phyloP scores from a whole-genome alignment of 2,329 filamentous ascomycete species.

The Nannizzia gypsea region DNA sequence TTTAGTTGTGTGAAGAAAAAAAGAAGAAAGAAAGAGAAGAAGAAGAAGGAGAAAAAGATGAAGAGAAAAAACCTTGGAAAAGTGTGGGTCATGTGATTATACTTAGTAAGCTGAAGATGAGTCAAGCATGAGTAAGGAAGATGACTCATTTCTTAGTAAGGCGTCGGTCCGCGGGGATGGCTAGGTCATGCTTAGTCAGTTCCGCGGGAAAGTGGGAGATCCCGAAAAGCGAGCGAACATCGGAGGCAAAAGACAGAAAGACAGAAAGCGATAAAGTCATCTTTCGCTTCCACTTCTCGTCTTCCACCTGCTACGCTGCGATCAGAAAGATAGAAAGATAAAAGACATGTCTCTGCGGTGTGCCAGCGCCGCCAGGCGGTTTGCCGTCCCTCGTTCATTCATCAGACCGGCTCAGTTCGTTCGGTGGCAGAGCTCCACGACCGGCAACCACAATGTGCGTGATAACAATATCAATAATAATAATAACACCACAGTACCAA shows the following conservation, averaged over 20 bases:
- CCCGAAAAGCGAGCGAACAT: neutral
- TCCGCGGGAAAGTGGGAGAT: neutral
- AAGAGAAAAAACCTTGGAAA: neutral
- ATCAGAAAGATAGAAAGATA: neutral
- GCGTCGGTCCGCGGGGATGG: neutral
- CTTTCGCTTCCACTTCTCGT: neutral
- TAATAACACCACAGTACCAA: neutral
- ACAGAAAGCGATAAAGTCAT: neutral
- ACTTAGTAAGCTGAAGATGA: neutral
- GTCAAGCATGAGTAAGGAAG: neutral
- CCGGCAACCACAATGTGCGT: slow-evolving; percentile 33
- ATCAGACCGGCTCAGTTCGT: slow-evolving; percentile 13
- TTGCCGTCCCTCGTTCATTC: neutral
- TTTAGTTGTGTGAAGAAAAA: slow-evolving; percentile 60
- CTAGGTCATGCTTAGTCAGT: neutral
- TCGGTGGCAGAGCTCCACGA: slow-evolving; percentile 28
- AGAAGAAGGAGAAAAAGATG: neutral
- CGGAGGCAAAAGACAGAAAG: neutral
- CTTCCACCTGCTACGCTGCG: neutral
- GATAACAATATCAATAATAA: neutral
- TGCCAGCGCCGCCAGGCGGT: neutral
- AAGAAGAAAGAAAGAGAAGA: slow-evolving; percentile 24
- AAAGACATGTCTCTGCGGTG: neutral
- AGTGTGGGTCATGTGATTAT: neutral
- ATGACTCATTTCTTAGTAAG: neutral